Evolutionary conservation across 2,329 filamentous ascomycete species (phyloP).

Genomic region (Pezicula carpinea): DNA sequence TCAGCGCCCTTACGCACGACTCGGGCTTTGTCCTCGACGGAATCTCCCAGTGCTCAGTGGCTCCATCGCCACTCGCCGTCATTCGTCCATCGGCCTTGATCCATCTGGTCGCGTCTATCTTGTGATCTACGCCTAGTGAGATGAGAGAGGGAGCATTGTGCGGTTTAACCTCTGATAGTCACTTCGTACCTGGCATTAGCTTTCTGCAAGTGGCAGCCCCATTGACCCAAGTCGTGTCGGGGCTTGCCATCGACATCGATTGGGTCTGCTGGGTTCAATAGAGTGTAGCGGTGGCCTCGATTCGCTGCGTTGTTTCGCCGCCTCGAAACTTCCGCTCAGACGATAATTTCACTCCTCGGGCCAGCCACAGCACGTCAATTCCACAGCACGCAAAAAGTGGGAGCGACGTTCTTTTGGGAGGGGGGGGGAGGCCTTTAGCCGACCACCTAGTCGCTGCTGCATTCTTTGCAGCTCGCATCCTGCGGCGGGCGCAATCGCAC

Average conservation of each 20-base stretch:
- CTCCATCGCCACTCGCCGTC: not conserved
- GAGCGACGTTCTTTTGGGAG: not conserved
- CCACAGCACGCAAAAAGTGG: not conserved
- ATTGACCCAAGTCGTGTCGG: constrained; percentile 11
- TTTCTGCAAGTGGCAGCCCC: constrained; percentile 1
- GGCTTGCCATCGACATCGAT: constrained; percentile 11
- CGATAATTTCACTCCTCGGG: constrained; percentile 3
- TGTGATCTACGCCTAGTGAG: constrained; percentile 2
- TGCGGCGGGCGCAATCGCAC: constrained; percentile 8
- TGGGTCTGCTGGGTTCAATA: not conserved
- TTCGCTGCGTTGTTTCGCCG: not conserved
- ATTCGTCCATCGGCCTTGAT: not conserved
- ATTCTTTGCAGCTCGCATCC: constrained; percentile 2
- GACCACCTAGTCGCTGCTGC: not conserved
- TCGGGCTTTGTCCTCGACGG: not conserved
- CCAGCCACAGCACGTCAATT: not conserved
- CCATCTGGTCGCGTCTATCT: constrained; percentile 3
- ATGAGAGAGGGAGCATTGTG: constrained; percentile 9
- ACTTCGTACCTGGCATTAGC: constrained; percentile 20
- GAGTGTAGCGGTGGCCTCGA: not conserved
- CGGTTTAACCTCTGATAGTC: not conserved
- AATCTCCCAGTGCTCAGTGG: not conserved
- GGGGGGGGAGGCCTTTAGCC: not conserved
- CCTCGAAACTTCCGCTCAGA: constrained; percentile 11
- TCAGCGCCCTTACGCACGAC: not conserved